Evolutionary conservation across 2,329 filamentous ascomycete genomes (phyloP).

Genomic region (Pyricularia sp.): DNA sequence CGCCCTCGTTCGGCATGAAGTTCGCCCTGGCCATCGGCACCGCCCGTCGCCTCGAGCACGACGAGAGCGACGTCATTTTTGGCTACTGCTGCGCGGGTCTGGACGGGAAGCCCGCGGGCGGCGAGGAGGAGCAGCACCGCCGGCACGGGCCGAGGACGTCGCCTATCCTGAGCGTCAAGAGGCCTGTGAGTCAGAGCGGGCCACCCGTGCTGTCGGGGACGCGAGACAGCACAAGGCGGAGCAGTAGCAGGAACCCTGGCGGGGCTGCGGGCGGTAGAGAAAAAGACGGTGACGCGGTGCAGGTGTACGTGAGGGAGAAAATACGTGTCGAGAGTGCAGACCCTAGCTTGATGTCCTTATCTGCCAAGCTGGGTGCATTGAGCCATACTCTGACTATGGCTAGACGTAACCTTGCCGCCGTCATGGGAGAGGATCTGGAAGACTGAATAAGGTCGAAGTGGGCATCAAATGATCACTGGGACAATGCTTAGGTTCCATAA

Average conservation of each 20-base stretch:
- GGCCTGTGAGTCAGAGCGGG: not conserved
- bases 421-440: conserved; percentile 56
- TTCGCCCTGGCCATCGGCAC: conserved; percentile 63
- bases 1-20: conserved; percentile 52
- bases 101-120: conserved; percentile 6
- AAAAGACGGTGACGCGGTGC: conserved; percentile 28
- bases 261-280: conserved; percentile 1
- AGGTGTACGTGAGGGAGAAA: conserved; percentile 85
- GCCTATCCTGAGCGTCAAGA: not conserved
- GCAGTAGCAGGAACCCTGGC: not conserved
- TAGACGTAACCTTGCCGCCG: conserved; percentile 61
- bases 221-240: conserved; percentile 4
- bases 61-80: conserved; percentile 74
- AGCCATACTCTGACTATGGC: conserved; percentile 63
- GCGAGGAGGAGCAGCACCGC: not conserved
- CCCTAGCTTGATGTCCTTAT: conserved; percentile 72
- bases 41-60: conserved; percentile 56
- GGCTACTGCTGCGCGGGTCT: conserved; percentile 35
- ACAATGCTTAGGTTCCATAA: not conserved
- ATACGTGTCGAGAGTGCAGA: conserved; percentile 82
- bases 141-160: not conserved
- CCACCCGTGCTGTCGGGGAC: conserved; percentile 1
- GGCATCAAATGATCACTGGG: not conserved
- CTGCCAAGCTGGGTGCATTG: conserved; percentile 73
- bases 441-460: conserved; percentile 16